Evolutionary conservation across 106 monocot species (phyloP).

Genomic region (Vanilla planifolia): DNA sequence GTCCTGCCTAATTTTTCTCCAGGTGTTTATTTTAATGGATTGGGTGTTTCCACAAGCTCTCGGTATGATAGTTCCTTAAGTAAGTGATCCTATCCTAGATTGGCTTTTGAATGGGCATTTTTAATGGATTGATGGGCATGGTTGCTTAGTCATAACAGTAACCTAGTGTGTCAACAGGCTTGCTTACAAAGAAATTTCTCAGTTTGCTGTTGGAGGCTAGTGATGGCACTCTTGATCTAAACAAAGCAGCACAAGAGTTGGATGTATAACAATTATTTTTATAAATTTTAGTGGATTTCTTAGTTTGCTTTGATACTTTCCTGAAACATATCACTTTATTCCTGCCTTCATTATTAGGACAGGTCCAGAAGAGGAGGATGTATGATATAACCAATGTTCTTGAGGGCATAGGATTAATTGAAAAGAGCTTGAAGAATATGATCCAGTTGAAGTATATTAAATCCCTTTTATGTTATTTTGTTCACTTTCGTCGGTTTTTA

Average conservation of each 20-base stretch:
- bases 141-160: background rate
- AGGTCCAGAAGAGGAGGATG: constrained; percentile 97
- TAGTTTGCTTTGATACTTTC: background rate
- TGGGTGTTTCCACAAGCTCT: constrained; percentile 33
- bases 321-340: constrained; percentile 1
- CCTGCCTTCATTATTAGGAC: constrained; percentile 4
- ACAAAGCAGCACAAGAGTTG: constrained; percentile 78
- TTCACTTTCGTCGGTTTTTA: constrained; percentile 6
- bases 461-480: constrained; percentile 3
- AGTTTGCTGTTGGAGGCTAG: constrained; percentile 77
- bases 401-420: constrained; percentile 90
- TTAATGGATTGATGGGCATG: background rate
- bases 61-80: constrained; percentile 92
- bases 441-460: constrained; percentile 72
- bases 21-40: constrained; percentile 11
- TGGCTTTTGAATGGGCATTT: background rate
- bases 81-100: constrained; percentile 19
- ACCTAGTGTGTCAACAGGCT: constrained; percentile 38
- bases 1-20: constrained; percentile 24
- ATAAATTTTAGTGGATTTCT: background rate
- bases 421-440: constrained; percentile 88
- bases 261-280: constrained; percentile 44
- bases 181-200: constrained; percentile 95
- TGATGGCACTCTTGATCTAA: constrained; percentile 96
- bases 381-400: constrained; percentile 99